These are phyloP conservation scores for Apiospora aurea DNA, from an alignment of 2,329 filamentous ascomycete genomes.

Conservation along the genomic window DNA sequence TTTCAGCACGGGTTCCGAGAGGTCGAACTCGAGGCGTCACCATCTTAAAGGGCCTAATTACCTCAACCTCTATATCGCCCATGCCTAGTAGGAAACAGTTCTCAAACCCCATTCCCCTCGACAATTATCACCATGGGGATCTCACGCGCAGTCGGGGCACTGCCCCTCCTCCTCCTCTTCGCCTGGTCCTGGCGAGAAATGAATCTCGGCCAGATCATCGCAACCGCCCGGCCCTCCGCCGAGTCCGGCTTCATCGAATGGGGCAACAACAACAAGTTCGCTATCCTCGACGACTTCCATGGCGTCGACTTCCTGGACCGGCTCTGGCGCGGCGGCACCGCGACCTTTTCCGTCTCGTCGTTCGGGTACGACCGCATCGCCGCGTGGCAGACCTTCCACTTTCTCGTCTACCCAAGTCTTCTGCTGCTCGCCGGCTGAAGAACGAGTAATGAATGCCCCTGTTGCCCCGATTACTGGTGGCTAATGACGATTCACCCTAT, in stretches of 20 bases:
- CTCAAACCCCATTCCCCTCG: too few relatives aligned
- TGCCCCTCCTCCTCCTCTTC: not conserved
- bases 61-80: too few relatives aligned
- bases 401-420: too few relatives aligned
- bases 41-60: too few relatives aligned
- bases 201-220: too few relatives aligned
- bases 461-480: not conserved
- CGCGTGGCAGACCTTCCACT: conserved; percentile 37
- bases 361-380: conserved; percentile 32
- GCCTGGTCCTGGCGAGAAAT: not conserved
- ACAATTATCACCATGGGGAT: too few relatives aligned
- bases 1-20: too few relatives aligned
- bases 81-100: too few relatives aligned
- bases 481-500: not conserved
- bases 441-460: not conserved
- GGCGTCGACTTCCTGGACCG: conserved; percentile 30
- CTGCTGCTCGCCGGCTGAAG: too few relatives aligned
- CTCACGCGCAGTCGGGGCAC: not conserved
- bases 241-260: too few relatives aligned
- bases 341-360: conserved; percentile 32
- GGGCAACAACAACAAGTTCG: conserved; percentile 29
- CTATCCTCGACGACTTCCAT: conserved; percentile 32
- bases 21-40: too few relatives aligned
- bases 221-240: too few relatives aligned
- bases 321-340: conserved; percentile 30